Evolutionary conservation across 2,329 filamentous ascomycete species (phyloP), one percentile per base, ranked within the genome.

Genomic region (Lasiodiplodia sp.): DNA sequence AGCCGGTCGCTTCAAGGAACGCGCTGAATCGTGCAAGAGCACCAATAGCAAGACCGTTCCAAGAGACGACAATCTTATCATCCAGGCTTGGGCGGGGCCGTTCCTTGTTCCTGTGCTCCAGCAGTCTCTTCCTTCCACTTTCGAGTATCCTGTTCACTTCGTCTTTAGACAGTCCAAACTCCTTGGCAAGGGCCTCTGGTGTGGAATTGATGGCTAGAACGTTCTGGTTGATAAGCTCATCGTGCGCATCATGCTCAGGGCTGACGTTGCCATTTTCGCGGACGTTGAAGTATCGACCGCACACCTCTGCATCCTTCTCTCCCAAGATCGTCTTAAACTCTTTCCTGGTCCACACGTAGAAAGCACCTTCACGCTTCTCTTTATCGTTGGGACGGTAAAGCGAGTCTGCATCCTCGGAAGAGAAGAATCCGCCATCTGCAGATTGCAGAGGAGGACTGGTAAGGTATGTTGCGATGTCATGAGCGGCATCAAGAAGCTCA

Each of bases 161-260:
- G 0, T 89, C 86, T 68, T 90, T 87, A 0, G 90, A 86, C 16
- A 95, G 84, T 1, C 89, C 90, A 73, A 97, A 92, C 72, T 96
- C 90, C 68, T 88, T 87, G 16, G 91, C 90, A 8, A 99, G 84
- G 57, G 91, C 88, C 23, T 86, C 84, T 0, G 89, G 85, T 0
- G 90, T 91, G 70, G 87, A 89, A 44, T 87, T 87, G 31, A 97
- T 86, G 47, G 89, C 88, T 2, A 97, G 81, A 5, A 97, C 94
- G 75, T 98, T 99, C 77, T 97, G 93, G 74, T 95, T 94, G 75
- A 97, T 91, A 70, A 98, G 95, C 75, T 98, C 95, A 76, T 98
- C 95, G 74, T 97, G 92, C 0, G 92, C 91, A 76, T 99, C 96
- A 73, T 95, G 89, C 67, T 91, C 88, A 3, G 90, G 89, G 40